phyloP scores from a whole-genome alignment of 345 rosid genomes.

The Eucalyptus sp. region DNA sequence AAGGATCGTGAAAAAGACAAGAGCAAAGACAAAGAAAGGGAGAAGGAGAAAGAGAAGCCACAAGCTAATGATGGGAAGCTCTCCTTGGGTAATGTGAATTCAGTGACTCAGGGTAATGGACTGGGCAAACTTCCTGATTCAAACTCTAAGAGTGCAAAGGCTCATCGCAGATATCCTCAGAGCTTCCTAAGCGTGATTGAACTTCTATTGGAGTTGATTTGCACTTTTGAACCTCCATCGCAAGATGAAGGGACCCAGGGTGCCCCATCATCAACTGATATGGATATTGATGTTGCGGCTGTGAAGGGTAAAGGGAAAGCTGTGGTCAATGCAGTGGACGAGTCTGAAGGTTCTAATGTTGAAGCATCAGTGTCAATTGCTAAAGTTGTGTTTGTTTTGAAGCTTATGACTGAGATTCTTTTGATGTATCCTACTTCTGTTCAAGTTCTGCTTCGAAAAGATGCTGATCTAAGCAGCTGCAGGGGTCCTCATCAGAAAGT shows the following conservation, averaged over 20 bases:
- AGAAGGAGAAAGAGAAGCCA: constrained; percentile 61
- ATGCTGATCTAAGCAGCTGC: constrained; percentile 54
- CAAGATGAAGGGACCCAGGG: constrained; percentile 39
- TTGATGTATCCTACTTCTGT: constrained; percentile 79
- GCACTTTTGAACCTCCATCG: constrained; percentile 51
- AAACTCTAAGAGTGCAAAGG: constrained; percentile 57
- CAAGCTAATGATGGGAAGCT: constrained; percentile 49
- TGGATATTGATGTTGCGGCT: constrained; percentile 87
- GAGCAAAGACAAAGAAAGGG: constrained; percentile 61
- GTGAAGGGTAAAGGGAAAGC: constrained; percentile 88
- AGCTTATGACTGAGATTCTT: constrained; percentile 81
- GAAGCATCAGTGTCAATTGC: constrained; percentile 75
- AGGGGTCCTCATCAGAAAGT: constrained; percentile 45
- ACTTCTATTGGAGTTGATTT: constrained; percentile 68
- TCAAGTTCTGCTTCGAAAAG: constrained; percentile 72
- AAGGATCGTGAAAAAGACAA: constrained; percentile 88
- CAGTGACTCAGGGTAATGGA: constrained; percentile 22
- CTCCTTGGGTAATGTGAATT: constrained; percentile 22
- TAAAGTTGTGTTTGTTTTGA: constrained; percentile 74
- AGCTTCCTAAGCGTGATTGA: constrained; percentile 76
- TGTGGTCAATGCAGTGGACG: constrained; percentile 45
- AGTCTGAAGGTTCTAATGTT: constrained; percentile 31
- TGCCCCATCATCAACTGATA: constrained; percentile 42
- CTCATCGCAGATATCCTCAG: constrained; percentile 69
- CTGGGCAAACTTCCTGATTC: constrained; percentile 37